Evolutionary conservation across 2,329 filamentous ascomycete genomes (phyloP).

Genomic region (Aspergillus brasiliensis): DNA sequence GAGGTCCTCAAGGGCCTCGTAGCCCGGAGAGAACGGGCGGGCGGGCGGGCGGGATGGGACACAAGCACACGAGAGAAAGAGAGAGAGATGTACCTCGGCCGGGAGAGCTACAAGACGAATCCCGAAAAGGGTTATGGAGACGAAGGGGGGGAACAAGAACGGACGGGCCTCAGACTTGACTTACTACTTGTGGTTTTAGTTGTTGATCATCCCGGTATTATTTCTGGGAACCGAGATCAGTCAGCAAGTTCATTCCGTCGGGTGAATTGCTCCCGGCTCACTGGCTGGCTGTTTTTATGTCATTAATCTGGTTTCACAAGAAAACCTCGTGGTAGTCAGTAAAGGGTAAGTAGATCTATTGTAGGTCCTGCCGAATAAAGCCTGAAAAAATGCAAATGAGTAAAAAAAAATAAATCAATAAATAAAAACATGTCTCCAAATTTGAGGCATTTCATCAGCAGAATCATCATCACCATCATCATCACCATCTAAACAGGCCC

Average conservation of each 20-base stretch:
- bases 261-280: slow-evolving; percentile 5
- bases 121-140: slow-evolving; percentile 22
- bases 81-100: slow-evolving; percentile 22
- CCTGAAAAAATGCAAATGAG: too few species aligned
- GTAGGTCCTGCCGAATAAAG: too few species aligned
- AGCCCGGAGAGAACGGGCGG: too few species aligned
- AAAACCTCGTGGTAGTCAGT: too few species aligned
- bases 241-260: slow-evolving; percentile 2
- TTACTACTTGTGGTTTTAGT: not conserved
- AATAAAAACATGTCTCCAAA: too few species aligned
- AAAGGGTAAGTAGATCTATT: too few species aligned
- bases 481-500: not conserved
- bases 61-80: slow-evolving; percentile 15
- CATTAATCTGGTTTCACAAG: not conserved
- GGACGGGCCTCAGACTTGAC: not conserved
- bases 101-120: slow-evolving; percentile 3
- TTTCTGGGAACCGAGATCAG: not conserved
- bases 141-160: slow-evolving; percentile 9
- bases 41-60: slow-evolving; percentile 19
- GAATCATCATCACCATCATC: too few species aligned
- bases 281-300: too few species aligned
- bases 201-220: slow-evolving; percentile 23
- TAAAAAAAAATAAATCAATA: too few species aligned
- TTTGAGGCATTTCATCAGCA: too few species aligned
- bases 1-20: slow-evolving; percentile 6